A percentile compares a stretch with the other conserved stretches of the same genome.
Evolutionary conservation across 257 asterid species (phyloP).

Genomic region (Scutellaria baicalensis): DNA sequence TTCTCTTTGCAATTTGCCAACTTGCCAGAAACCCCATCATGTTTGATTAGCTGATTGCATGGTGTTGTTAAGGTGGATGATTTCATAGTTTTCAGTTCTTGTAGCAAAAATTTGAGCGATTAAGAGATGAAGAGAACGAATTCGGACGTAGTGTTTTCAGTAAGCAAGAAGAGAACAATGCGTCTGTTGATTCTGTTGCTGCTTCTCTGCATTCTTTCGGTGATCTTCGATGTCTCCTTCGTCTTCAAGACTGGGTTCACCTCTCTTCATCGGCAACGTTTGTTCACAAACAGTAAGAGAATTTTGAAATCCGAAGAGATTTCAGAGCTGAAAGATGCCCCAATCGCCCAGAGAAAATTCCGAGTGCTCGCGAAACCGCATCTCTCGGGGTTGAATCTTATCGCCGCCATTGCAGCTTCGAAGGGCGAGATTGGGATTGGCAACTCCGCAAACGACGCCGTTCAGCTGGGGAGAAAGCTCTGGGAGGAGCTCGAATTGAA

Average conservation of each 20-base stretch:
- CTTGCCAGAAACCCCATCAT: background rate
- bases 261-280: slow-evolving; percentile 29
- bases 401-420: slow-evolving; percentile 26
- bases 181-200: slow-evolving; percentile 41
- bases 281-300: slow-evolving; percentile 21
- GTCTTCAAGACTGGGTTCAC: slow-evolving; percentile 43
- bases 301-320: slow-evolving; percentile 40
- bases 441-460: slow-evolving; percentile 57
- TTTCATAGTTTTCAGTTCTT: background rate
- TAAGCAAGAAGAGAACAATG: slow-evolving; percentile 44
- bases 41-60: background rate
- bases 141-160: slow-evolving; percentile 34
- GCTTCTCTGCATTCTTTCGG: slow-evolving; percentile 35
- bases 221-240: slow-evolving; percentile 59
- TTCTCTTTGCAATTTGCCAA: background rate
- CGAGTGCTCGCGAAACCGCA: background rate
- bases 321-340: slow-evolving; percentile 39
- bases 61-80: background rate
- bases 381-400: slow-evolving; percentile 41
- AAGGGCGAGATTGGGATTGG: slow-evolving; percentile 28
- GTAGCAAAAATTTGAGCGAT: background rate
- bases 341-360: slow-evolving; percentile 30
- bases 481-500: slow-evolving; percentile 56
- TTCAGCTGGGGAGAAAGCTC: slow-evolving; percentile 48
- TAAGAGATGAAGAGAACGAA: slow-evolving; percentile 46